A percentile compares a stretch with the other conserved stretches of the same genome.
phyloP scores from a whole-genome alignment of 441 rosid genomes.

The Breynia disticha region DNA sequence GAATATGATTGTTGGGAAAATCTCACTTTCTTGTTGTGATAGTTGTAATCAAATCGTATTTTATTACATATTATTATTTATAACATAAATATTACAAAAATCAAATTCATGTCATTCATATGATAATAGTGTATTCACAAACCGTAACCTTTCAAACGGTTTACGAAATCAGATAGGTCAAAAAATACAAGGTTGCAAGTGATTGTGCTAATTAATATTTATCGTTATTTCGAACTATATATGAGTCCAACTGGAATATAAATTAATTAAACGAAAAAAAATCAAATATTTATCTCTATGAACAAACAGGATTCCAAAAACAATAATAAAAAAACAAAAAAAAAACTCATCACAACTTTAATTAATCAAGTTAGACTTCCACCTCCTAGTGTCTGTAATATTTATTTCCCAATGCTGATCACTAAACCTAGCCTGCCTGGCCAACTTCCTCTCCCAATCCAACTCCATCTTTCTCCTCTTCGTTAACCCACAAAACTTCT shows the following conservation, averaged over 20 bases:
- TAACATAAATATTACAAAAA: no score
- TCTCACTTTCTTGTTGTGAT: no score
- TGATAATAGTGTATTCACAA: no score
- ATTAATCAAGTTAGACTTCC: slow-evolving; percentile 32
- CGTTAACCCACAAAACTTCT: slow-evolving; percentile 57
- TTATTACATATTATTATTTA: no score
- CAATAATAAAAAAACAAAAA: not conserved
- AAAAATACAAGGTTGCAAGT: no score
- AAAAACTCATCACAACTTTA: slow-evolving; percentile 5
- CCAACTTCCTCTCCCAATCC: slow-evolving; percentile 70
- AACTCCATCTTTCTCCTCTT: slow-evolving; percentile 52
- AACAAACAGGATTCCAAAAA: not conserved
- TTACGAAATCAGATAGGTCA: no score
- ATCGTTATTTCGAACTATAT: no score
- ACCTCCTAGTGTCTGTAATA: slow-evolving; percentile 66
- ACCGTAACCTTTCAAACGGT: no score
- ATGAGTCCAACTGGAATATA: not conserved
- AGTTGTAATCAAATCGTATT: no score
- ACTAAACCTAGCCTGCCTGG: slow-evolving; percentile 31
- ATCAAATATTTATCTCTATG: not conserved
- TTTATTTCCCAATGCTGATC: slow-evolving; percentile 71
- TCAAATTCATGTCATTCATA: no score
- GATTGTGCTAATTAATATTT: no score
- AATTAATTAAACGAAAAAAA: not conserved
- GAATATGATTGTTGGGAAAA: no score